Conservation (phyloP, 2,329 filamentous ascomycete genomes). For the Fusarium tuaranense region DNA sequence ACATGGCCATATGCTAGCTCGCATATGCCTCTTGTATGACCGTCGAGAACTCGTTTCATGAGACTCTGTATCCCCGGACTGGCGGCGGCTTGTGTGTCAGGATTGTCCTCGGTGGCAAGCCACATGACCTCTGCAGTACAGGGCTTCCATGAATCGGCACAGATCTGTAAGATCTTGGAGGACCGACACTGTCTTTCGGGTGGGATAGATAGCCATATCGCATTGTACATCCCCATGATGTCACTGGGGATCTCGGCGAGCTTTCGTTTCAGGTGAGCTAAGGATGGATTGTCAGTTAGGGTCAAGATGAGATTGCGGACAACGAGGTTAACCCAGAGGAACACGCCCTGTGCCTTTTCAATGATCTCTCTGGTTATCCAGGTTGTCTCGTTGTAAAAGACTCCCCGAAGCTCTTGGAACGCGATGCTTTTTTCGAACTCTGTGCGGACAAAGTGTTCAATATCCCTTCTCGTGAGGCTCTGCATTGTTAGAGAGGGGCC, state of each 20-base stretch:
- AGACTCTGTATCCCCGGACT: background rate
- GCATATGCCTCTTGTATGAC: background rate
- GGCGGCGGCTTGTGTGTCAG: background rate
- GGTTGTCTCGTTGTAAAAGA: rapidly evolving
- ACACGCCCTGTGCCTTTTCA: background rate
- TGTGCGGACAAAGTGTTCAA: background rate
- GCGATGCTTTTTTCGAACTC: background rate
- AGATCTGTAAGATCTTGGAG: background rate
- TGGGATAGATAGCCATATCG: background rate
- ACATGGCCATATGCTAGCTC: background rate
- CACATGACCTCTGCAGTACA: background rate
- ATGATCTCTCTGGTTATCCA: background rate
- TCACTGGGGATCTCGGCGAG: background rate
- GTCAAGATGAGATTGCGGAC: background rate
- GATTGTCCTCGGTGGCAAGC: background rate
- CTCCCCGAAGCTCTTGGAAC: background rate
- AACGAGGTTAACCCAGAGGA: background rate
- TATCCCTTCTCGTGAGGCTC: background rate
- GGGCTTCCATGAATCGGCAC: rapidly evolving
- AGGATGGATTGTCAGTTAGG: background rate
- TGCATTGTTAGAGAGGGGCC: background rate
- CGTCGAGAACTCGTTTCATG: background rate
- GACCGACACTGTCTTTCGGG: background rate
- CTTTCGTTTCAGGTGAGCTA: background rate
- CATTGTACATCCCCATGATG: background rate